Base-by-base conservation (phyloP, 495 filamentous ascomycete species). In the Penicillium desertorum region DNA sequence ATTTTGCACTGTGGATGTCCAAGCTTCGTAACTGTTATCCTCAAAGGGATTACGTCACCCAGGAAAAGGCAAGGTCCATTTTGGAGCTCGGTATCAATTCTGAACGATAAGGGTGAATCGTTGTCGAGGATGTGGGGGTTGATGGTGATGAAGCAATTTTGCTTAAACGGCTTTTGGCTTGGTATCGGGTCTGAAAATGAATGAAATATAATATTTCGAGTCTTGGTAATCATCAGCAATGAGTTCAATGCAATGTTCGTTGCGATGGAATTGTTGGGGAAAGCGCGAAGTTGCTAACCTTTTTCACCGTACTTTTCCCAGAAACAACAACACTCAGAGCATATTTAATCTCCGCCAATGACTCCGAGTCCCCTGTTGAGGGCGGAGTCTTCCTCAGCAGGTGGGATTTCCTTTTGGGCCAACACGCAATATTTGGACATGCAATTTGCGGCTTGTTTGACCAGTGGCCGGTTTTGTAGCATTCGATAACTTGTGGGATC, bases 61-160 rank as follows among this genome's bases (percentile, higher is more conserved):
- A 54, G 30, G 12, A 36, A 3, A 36, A 54, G 42, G 17, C 42
- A 54, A 32, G 29, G 29, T 14, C 52, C 52, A 45, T 54, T 27
- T 17, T 10, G 42, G 4, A 45, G 19, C 20, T 36, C 25, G 1
- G 16, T 17, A 5, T 27, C 20, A 20, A 54, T 27, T 23, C 16
- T 12, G 30, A 45, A 45, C 14, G 20, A 54, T 17, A 34, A 27
- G 4, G 20, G 3, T 22, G 30, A 12, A 20, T 19, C 27, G 19
- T 5, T 9, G 14, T 9, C 37, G 9, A 16, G 16, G 20, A 45
- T 11, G 14, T n/a, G 29, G 5, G 42, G 52, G 20, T n/a, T 36
- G 17, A 45, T 11, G 20, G 17, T 27, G 14, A 54, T n/a, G 5
- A 3, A 16, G 14, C 29, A 54, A 14, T 54, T 14, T 37, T 54